Evolutionary conservation across 129 eudicot genomes (phyloP), one percentile per base, ranked within the genome.

Genomic region (Lonicera japonica): DNA sequence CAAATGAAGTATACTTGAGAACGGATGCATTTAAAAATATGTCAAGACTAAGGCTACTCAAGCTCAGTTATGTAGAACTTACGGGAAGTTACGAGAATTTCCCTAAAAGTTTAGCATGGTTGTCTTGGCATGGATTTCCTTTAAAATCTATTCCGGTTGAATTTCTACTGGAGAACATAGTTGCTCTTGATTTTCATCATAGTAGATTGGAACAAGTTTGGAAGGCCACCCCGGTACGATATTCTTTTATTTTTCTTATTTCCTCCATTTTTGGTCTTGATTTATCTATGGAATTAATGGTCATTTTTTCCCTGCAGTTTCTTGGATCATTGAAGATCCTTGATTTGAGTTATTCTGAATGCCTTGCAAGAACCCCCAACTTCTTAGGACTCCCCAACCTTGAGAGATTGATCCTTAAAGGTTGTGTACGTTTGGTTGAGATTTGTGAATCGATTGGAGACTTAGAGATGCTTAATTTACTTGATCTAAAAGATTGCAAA

Each of bases 61-160:
- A 54, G 46, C 73, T 66, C 20, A 54, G 66, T 14, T 53, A 73
- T 25, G 73, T 60, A 60, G 50, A 43, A 36, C 58, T 66, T 20
- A 7, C 12, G 15, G 78, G 78, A 21, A 38, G 56, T 41, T 66
- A 73, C 22, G 43, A 52, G 11, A 12, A 73, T 21, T 54, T 73
- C 39, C 78, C 73, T 23, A 47, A 7, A 51, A 53, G 67, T 14
- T 60, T 73, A 60, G 51, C 63, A 53, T 73, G 78, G 78, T 11
- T 66, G 23, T 53, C 48, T 39, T 65, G 68, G 72, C 77, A 74
- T 61, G 73, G 79, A 46, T 61, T 74, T 51, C 65, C 64, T 53
- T 25, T 67, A 29, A 61, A 48, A 5, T 45, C 20, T 46, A 16
- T 74, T 25, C 79, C 79, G 50, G 39, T n/a, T 7, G 54, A 67